phyloP scores from a whole-genome alignment of 2,329 filamentous ascomycete species.

The Magnaporthales sp. region DNA sequence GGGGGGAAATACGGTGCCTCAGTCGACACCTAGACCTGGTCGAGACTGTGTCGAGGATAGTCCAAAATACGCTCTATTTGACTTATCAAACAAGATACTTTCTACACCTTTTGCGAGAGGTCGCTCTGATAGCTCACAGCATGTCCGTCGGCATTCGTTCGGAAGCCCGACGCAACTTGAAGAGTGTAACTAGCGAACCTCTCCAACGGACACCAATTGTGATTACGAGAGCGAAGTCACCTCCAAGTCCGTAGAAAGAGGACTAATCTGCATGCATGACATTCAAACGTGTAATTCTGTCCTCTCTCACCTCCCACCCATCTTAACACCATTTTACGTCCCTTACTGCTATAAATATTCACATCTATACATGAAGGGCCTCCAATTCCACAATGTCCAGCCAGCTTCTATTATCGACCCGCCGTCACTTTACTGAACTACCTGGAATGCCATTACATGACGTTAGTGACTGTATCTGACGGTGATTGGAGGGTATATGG shows the following conservation, averaged over 20 bases:
- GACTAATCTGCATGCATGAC: not conserved
- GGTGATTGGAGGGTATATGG: not conserved
- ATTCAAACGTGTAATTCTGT: not conserved
- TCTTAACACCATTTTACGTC: not conserved
- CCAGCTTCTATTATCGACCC: not conserved
- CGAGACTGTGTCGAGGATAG: no score
- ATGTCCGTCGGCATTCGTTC: not conserved
- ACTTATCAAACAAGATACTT: not conserved
- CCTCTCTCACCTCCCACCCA: not conserved
- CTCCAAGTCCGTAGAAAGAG: not conserved
- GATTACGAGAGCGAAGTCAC: not conserved
- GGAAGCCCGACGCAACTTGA: not conserved
- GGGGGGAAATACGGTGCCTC: no score
- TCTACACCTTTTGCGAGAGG: not conserved
- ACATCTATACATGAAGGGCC: not conserved
- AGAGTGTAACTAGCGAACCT: not conserved
- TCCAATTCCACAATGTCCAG: not conserved
- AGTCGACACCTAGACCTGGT: not conserved
- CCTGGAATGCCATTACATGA: slow-evolving; percentile 13
- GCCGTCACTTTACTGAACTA: slow-evolving; percentile 22
- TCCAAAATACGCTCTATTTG: not conserved
- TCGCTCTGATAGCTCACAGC: not conserved
- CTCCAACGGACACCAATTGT: not conserved
- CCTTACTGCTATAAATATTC: not conserved
- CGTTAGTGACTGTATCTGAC: not conserved